phyloP scores from a whole-genome alignment of 2,329 filamentous ascomycete species.

The Apiospora kogelbergensis region DNA sequence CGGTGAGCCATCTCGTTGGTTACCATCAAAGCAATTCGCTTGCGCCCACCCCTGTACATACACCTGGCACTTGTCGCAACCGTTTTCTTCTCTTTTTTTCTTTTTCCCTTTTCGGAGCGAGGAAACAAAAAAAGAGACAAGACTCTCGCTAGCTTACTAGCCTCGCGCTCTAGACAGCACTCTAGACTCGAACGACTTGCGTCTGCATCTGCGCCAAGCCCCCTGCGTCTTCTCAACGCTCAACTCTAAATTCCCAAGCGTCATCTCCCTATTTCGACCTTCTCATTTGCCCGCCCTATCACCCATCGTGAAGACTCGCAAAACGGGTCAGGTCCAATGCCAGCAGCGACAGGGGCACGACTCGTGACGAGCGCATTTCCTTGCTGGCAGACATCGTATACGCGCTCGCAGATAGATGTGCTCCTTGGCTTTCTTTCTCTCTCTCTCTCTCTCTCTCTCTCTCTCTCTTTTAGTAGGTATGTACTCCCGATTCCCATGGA shows the following conservation, averaged over 20 bases:
- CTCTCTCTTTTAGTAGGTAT: too few species aligned
- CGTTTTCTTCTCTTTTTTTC: neutral
- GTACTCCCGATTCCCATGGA: neutral
- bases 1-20: neutral
- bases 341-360: neutral
- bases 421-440: neutral
- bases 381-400: neutral
- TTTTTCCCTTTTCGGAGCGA: neutral
- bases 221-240: neutral
- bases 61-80: too few species aligned
- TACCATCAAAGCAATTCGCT: neutral
- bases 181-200: neutral
- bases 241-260: slow-evolving; percentile 1
- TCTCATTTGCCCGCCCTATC: neutral
- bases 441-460: neutral
- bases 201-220: neutral
- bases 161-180: neutral
- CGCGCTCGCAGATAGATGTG: too few species aligned
- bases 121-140: too few species aligned
- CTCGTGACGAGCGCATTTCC: neutral
- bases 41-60: neutral
- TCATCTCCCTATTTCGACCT: slow-evolving; percentile 7
- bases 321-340: neutral
- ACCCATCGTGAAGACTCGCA: neutral
- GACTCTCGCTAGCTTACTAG: too few species aligned